Evolutionary conservation across 345 rosid species (phyloP).

Genomic region (Clarkia xantiana): DNA sequence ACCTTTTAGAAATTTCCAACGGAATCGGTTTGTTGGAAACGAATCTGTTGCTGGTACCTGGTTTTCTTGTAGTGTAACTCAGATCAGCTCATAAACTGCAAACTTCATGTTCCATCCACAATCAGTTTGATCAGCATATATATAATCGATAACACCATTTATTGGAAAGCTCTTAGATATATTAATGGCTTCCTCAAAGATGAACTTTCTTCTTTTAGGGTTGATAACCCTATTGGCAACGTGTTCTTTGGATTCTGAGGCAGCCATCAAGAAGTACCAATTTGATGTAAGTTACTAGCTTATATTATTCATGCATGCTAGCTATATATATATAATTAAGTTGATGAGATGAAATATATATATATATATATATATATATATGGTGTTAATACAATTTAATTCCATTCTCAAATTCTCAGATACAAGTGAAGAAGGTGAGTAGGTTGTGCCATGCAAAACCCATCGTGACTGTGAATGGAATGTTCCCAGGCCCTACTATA

Average conservation of each 20-base stretch:
- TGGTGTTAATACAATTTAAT: background rate
- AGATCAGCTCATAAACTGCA: background rate
- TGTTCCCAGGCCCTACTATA: constrained; percentile 46
- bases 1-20: too few relatives aligned
- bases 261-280: constrained; percentile 30
- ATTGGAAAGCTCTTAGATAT: background rate
- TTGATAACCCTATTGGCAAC: constrained; percentile 9
- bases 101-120: constrained; percentile 9
- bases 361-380: background rate
- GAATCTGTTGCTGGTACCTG: too few relatives aligned
- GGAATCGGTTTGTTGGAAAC: too few relatives aligned
- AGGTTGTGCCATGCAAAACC: constrained; percentile 55
- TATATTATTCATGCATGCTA: too few relatives aligned
- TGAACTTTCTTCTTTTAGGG: constrained; percentile 8
- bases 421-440: constrained; percentile 45
- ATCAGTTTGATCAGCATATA: background rate
- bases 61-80: too few relatives aligned
- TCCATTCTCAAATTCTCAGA: constrained; percentile 13
- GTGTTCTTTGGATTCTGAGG: constrained; percentile 17
- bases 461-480: constrained; percentile 47
- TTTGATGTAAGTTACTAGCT: constrained; percentile 20
- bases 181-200: constrained; percentile 6
- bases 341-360: background rate
- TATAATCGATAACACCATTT: too few relatives aligned
- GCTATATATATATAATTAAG: background rate